Percentiles rank a stretch among this genome's conserved stretches.
These are phyloP conservation scores for Pseudogymnoascus sp. DNA, from an alignment of 2,329 filamentous ascomycete species.

Conservation along the genomic window DNA sequence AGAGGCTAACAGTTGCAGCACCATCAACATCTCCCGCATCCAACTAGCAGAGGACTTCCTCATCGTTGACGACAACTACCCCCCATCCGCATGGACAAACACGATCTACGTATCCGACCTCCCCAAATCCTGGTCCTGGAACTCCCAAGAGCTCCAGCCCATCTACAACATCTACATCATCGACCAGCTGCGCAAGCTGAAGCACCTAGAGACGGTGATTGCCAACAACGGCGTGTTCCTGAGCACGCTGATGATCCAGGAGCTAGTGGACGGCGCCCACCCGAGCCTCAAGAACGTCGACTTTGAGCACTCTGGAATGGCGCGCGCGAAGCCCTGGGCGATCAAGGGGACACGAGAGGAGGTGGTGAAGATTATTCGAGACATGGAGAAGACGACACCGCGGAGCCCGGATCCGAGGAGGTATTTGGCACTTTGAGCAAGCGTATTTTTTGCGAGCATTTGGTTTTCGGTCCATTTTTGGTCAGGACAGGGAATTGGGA, in stretches of 20 bases:
- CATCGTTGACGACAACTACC: conserved; percentile 8
- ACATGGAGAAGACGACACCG: conserved; percentile 8
- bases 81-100: conserved; percentile 6
- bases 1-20: conserved; percentile 11
- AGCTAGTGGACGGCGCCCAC: conserved; percentile 6
- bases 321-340: conserved; percentile 16
- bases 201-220: conserved; percentile 15
- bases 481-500: not conserved
- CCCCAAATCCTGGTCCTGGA: conserved; percentile 15
- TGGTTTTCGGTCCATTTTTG: not conserved
- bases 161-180: conserved; percentile 17
- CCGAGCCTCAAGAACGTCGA: conserved; percentile 14
- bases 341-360: conserved; percentile 15
- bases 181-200: conserved; percentile 10
- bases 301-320: conserved; percentile 19
- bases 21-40: conserved; percentile 17
- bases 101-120: conserved; percentile 14
- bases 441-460: not conserved
- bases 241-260: conserved; percentile 10
- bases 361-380: conserved; percentile 12
- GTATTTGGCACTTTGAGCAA: not conserved
- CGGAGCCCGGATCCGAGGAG: not conserved
- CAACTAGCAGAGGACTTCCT: conserved; percentile 18
- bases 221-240: conserved; percentile 15
- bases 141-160: conserved; percentile 8